Percentiles rank a stretch among this genome's conserved stretches.
phyloP scores from a whole-genome alignment of 306 rosid genomes.

The Fragaria ananassa region DNA sequence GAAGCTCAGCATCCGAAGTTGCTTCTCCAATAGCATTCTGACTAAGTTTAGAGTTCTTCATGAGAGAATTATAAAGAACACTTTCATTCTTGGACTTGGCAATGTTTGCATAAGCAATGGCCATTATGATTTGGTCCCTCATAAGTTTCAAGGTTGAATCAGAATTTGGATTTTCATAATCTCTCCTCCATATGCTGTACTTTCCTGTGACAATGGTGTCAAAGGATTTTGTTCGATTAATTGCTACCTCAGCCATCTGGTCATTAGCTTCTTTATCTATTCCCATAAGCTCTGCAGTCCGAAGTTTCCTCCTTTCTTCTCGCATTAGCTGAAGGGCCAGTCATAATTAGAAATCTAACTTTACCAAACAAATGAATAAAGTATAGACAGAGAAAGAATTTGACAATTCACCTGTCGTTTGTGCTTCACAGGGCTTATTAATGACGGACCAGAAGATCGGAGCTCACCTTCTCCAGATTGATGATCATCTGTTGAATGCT shows the following conservation, averaged over 20 bases:
- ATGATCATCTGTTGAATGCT: conserved; percentile 36
- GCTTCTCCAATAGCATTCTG: conserved; percentile 80
- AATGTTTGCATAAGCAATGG: conserved; percentile 74
- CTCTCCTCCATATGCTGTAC: conserved; percentile 94
- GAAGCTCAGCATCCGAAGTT: conserved; percentile 79
- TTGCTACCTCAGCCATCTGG: conserved; percentile 61
- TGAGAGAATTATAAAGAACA: conserved; percentile 53
- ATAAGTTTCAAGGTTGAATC: conserved; percentile 91
- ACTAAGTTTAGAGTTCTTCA: conserved; percentile 58
- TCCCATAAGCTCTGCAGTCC: conserved; percentile 54
- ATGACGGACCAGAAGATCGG: conserved; percentile 34
- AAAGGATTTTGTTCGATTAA: conserved; percentile 59
- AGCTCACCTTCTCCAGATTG: conserved; percentile 48
- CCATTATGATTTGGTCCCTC: conserved; percentile 95
- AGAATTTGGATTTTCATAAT: conserved; percentile 79
- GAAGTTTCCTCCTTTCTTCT: conserved; percentile 69
- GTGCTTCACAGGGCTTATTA: conserved; percentile 75
- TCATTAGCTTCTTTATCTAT: conserved; percentile 65
- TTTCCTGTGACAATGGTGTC: conserved; percentile 64
- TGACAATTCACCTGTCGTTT: conserved; percentile 66
- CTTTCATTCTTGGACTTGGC: conserved; percentile 78
- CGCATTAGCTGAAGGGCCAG: conserved; percentile 61
- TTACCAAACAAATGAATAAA: conserved; percentile 12
- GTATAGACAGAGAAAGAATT: conserved; percentile 22
- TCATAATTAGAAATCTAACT: conserved; percentile 25